Conservation (phyloP, 495 filamentous ascomycete species). For the Penicillium waksmanii region DNA sequence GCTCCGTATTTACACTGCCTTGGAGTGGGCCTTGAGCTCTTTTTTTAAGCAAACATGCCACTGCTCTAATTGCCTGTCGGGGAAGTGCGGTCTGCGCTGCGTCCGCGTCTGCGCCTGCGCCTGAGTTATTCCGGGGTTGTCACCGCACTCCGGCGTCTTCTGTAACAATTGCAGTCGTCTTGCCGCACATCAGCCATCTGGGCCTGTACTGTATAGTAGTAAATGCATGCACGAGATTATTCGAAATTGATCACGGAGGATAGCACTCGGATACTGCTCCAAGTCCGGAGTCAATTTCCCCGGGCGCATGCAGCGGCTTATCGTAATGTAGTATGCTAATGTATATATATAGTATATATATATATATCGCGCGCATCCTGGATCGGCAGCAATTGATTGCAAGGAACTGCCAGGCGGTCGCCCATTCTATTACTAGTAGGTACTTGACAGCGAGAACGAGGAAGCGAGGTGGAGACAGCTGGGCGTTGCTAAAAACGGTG, state of each 20-base stretch:
- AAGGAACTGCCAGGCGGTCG: background rate
- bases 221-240: background rate
- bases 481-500: background rate
- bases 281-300: background rate
- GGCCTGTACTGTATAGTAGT: background rate
- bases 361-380: background rate
- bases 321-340: background rate
- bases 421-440: background rate
- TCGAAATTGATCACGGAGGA: background rate
- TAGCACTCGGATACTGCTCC: background rate
- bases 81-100: background rate
- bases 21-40: background rate
- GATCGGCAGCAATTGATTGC: conserved; percentile 3
- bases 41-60: conserved; percentile 1
- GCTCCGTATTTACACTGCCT: conserved; percentile 2
- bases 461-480: background rate
- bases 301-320: background rate
- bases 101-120: background rate
- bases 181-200: background rate
- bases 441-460: background rate
- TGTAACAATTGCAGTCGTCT: background rate
- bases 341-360: background rate
- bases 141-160: background rate
- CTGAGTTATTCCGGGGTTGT: background rate
- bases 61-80: conserved; percentile 3